Conservation (phyloP, 345 rosid species). For the Rhizophora mangle region DNA sequence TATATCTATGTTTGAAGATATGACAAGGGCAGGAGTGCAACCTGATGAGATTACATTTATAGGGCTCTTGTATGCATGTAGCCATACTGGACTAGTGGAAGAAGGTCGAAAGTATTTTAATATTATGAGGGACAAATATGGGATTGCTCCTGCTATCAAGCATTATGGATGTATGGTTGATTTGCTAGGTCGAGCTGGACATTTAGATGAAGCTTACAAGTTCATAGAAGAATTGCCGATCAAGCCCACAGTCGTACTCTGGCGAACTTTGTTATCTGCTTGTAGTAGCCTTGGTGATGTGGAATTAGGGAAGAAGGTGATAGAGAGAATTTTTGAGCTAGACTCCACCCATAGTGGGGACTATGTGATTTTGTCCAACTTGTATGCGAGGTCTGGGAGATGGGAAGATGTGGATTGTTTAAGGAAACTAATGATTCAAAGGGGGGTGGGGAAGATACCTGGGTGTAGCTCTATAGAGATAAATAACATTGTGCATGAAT, state of each 20-base stretch:
- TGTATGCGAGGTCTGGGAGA: constrained; percentile 61
- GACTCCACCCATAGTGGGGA: constrained; percentile 39
- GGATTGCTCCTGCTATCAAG: constrained; percentile 35
- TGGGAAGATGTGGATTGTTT: constrained; percentile 66
- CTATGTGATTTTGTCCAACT: constrained; percentile 44
- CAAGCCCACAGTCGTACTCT: constrained; percentile 34
- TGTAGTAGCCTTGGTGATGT: constrained; percentile 29
- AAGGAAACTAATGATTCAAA: constrained; percentile 57
- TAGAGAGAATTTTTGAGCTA: constrained; percentile 18
- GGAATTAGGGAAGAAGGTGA: constrained; percentile 22
- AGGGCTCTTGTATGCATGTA: constrained; percentile 36
- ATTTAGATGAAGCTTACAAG: constrained; percentile 32
- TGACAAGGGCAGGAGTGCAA: constrained; percentile 29
- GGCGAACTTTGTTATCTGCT: constrained; percentile 39
- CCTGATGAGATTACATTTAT: constrained; percentile 43
- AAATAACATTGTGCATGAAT: constrained; percentile 24
- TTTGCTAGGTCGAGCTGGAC: constrained; percentile 45
- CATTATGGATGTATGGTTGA: constrained; percentile 56
- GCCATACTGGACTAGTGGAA: constrained; percentile 41
- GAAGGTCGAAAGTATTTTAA: constrained; percentile 36
- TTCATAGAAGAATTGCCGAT: constrained; percentile 37
- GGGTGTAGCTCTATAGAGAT: constrained; percentile 26
- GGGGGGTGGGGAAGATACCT: constrained; percentile 33
- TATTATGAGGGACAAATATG: constrained; percentile 29
- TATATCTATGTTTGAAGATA: constrained; percentile 34